Evolutionary conservation across 2,329 filamentous ascomycete genomes (phyloP), one percentile per base, ranked within the genome.

Genomic region (Fusarium paranaense): DNA sequence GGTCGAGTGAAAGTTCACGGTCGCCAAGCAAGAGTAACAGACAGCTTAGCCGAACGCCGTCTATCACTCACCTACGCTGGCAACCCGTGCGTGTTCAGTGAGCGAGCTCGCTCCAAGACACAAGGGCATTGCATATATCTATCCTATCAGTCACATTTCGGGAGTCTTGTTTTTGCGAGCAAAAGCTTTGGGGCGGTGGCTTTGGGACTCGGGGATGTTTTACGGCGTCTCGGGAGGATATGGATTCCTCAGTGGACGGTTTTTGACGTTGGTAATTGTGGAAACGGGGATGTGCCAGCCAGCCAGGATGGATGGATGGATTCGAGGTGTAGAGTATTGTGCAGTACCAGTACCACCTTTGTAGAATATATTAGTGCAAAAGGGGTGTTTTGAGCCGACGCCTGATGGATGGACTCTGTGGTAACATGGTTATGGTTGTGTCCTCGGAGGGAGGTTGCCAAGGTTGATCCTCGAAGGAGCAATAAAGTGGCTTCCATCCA

Each of bases 191-290:
- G 75, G 75, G 61, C 33, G 64, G 67, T 72, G 73, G 75, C 73
- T 73, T 72, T 67, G 73, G 67, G 58, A 74, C 47, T 32, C 25
- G 8, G 70, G 70, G 69, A 71, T 73, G 69, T 75, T 69, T 73
- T 74, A 76, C 62, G 76, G 78, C 76, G 78, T 78, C 78, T 77
- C 54, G 74, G 78, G 70, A 77, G 74, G 75, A 69, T 58, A 69
- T 58, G 65, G 66, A 73, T 69, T 73, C 74, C 75, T 78, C 77
- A 74, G 70, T 62, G 67, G 71, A 72, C 62, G 74, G 76, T 58
- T 72, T 71, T 74, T 69, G 70, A 73, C 62, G 66, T 72, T 76
- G 70, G 52, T 75, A 78, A 79, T 78, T 72, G 65, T 33, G 58
- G 64, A 33, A 65, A 61, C 33, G 47, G 59, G 38, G 65, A 65